Evolutionary conservation across 495 filamentous ascomycete species (phyloP).

Genomic region (Xylaria bambusicola): DNA sequence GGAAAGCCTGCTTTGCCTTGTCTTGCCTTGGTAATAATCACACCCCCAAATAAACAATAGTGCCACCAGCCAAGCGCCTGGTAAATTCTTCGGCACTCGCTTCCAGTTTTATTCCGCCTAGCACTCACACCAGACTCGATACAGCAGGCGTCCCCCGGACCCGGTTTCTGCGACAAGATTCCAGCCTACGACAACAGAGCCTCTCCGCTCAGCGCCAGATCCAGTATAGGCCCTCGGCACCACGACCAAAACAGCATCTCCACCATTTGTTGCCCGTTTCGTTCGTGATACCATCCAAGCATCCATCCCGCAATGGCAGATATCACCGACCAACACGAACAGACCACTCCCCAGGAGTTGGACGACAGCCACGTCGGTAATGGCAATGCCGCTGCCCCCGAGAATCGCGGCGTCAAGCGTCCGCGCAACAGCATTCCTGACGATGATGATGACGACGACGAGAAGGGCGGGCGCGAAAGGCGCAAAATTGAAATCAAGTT

Average conservation of each 20-base stretch:
- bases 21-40: constrained; percentile 15
- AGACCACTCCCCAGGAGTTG: constrained; percentile 60
- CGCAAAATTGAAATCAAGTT: constrained; percentile 99
- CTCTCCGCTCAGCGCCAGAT: constrained; percentile 58
- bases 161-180: constrained; percentile 55
- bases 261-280: constrained; percentile 51
- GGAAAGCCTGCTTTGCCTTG: constrained; percentile 3
- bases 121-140: constrained; percentile 52
- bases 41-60: constrained; percentile 21
- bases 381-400: constrained; percentile 58
- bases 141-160: constrained; percentile 51
- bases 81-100: constrained; percentile 39
- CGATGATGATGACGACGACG: constrained; percentile 98
- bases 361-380: constrained; percentile 67
- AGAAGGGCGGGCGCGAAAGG: constrained; percentile 96
- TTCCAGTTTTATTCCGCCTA: constrained; percentile 46
- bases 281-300: constrained; percentile 52
- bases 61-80: constrained; percentile 18
- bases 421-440: constrained; percentile 78
- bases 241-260: constrained; percentile 59
- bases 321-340: constrained; percentile 63
- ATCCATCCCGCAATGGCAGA: constrained; percentile 56
- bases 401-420: constrained; percentile 86
- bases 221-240: constrained; percentile 61
- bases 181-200: constrained; percentile 41